Evolutionary conservation across 768 basidiomycete species (phyloP), one percentile per base, ranked within the genome.

Genomic region (Candolleomyces aberdarensis): DNA sequence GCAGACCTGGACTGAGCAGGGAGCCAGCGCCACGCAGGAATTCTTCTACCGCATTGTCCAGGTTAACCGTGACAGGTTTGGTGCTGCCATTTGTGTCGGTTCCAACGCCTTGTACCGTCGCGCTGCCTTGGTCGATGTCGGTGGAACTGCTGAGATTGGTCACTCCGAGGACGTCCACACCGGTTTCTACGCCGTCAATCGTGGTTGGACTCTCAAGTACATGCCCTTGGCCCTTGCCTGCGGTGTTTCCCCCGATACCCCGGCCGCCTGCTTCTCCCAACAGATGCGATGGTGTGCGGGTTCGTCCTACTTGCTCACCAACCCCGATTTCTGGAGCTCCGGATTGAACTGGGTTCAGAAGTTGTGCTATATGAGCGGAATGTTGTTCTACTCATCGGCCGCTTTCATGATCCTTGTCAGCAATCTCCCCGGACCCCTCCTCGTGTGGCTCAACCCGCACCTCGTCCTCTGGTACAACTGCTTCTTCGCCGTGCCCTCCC

Each of bases 201-300:
- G 68, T 39, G 71, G 71, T 9, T 70, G 69, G 68, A 63, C 56
- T 47, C 56, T 72, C 22, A 70, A 69, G 56, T 72, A 72, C 20
- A 65, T 72, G 53, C 69, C 69, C 32, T 65, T 72, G 10, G 65
- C 68, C 10, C 65, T 70, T 20, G 69, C 70, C 7, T 70, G 68
- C 41, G 71, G 70, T 22, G 61, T 69, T 36, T 72, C 66, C 1
- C 71, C 70, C 13, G 67, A 71, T 50, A 71, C 66, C 3, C 70
- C 71, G 11, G 62, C 67, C 13, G 69, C 67, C 0, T 71, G 66
- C 50, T 72, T 72, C 57, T 69, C 71, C 14, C 71, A 72, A 50
- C 71, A 72, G 58, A 70, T 72, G 64, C 66, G 69, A 20, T 71
- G 70, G 70, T 71, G 70, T 56, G 60, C 69, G 17, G 69, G 70